Base-by-base conservation (phyloP, 805 yeast species). In the Zygosaccharomyces bailii region DNA sequence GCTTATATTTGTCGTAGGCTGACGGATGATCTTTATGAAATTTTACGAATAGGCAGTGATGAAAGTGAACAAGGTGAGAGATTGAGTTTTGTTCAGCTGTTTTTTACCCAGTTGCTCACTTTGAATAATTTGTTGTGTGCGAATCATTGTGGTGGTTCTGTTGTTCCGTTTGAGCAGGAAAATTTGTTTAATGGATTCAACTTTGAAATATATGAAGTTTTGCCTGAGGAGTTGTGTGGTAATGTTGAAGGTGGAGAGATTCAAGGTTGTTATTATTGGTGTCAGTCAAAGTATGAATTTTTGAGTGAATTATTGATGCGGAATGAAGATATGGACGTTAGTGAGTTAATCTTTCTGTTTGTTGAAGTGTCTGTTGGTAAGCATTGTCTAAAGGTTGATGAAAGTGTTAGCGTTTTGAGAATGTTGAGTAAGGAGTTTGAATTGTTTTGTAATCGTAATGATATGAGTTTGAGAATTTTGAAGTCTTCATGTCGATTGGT, bases 401-500 rank as follows among this genome's bases (percentile, higher is more conserved):
- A 14, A 10, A 16, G 16, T 7, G 20, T 13, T 1, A 34, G 20
- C 10, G 31, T 47, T 2, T 35, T 46, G 5, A 38, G 42, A 11
- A 29, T 50, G 23, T 36, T 50, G 2, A 19, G 23, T 6, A 17
- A 20, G 5, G 53, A 50, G 7, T 31, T 47, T 13, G 43, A 40
- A 9, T 9, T 33, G 10, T 49, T 42, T 13, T 19, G 31, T 14
- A 18, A 14, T 5, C 21, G 23, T 1, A 31, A 44, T 18, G 45
- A 50, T 24, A 40, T 39, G 40, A 29, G 38, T 18, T 30, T 50
- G 34, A 34, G 42, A 10, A 49, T 50, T 5, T 16, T 44, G 34
- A 50, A 50, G n/a, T 45, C 48, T 7, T 45, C 48, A 13, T 50
- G 52, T n/a, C 38, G 30, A 11, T 24, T 50, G 18, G 39, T 50